These are phyloP conservation scores for Periconia sp. DNA, from an alignment of 2,329 filamentous ascomycete genomes.

Conservation along the genomic window DNA sequence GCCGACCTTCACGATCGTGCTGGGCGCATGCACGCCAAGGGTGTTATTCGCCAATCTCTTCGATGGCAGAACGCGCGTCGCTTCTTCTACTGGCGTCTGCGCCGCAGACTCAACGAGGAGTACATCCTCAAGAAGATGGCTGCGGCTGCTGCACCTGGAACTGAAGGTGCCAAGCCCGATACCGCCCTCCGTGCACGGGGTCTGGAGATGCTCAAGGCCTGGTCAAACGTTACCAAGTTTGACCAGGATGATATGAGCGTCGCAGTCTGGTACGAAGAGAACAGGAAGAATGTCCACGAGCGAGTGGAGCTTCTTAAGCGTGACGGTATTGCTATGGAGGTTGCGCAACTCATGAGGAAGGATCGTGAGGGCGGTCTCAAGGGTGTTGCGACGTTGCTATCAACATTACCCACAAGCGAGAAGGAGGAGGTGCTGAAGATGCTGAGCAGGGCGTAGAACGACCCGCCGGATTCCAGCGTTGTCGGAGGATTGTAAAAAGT, in stretches of 20 bases:
- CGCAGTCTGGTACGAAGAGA: slow-evolving; percentile 94
- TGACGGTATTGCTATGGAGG: slow-evolving; percentile 72
- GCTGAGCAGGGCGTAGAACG: slow-evolving; percentile 48
- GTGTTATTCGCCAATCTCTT: slow-evolving; percentile 82
- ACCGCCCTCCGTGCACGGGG: slow-evolving; percentile 66
- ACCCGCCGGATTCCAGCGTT: not conserved
- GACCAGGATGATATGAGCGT: slow-evolving; percentile 81
- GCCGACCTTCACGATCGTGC: slow-evolving; percentile 96
- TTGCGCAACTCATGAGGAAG: slow-evolving; percentile 70
- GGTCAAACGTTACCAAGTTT: slow-evolving; percentile 81
- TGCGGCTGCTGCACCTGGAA: slow-evolving; percentile 49
- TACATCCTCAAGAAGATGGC: slow-evolving; percentile 92
- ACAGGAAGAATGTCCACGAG: slow-evolving; percentile 79
- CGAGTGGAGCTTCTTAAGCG: slow-evolving; percentile 86
- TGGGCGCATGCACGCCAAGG: slow-evolving; percentile 98
- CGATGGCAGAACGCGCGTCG: slow-evolving; percentile 88
- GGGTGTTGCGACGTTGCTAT: slow-evolving; percentile 84
- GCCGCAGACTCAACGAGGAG: slow-evolving; percentile 95
- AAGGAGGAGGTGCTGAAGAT: slow-evolving; percentile 79
- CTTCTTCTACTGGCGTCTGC: slow-evolving; percentile 99
- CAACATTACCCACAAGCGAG: slow-evolving; percentile 86
- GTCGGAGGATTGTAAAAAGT: slow-evolving; percentile 9
- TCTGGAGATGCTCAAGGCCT: slow-evolving; percentile 78
- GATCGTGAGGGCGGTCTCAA: slow-evolving; percentile 76
- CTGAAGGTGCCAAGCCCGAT: slow-evolving; percentile 45